Evolutionary conservation across 2,329 filamentous ascomycete genomes (phyloP).

Genomic region (Aspergillus sp.): DNA sequence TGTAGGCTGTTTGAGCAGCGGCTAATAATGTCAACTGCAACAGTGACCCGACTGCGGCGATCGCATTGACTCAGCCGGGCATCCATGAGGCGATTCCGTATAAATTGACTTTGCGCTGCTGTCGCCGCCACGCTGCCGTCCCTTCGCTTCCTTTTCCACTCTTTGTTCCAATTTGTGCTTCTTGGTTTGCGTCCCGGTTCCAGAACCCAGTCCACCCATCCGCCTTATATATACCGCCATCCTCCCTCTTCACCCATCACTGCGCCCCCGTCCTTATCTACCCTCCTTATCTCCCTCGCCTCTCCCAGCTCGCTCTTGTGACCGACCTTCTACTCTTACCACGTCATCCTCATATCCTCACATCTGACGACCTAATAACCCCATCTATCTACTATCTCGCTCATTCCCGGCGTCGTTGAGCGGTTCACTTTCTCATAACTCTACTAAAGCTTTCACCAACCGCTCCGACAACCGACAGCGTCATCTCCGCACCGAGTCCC

Average conservation of each 20-base stretch:
- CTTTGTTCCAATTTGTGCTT: constrained; percentile 10
- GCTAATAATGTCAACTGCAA: neutral
- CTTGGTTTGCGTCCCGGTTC: constrained; percentile 2
- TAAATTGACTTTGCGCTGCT: constrained; percentile 26
- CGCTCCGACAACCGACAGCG: neutral
- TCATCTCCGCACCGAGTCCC: constrained; percentile 10
- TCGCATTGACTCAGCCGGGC: constrained; percentile 19
- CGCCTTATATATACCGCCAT: constrained; percentile 4
- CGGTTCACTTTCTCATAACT: neutral
- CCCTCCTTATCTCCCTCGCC: constrained; percentile 2
- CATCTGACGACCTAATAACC: neutral
- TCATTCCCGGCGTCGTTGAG: neutral
- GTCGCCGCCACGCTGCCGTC: constrained; percentile 18
- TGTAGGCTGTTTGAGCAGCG: neutral
- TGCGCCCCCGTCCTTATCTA: constrained; percentile 13
- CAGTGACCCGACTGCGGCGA: neutral
- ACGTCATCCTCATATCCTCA: constrained; percentile 4
- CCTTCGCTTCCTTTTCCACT: constrained; percentile 4
- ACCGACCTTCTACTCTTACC: constrained; percentile 1
- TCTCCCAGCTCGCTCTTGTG: constrained; percentile 4
- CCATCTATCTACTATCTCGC: neutral
- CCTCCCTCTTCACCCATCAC: constrained; percentile 5
- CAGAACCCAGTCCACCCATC: neutral
- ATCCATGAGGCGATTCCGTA: constrained; percentile 18
- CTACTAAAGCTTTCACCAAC: neutral